Evolutionary conservation across 176 grass and related monocot genomes (phyloP).

Genomic region (Saccharum spontaneum): DNA sequence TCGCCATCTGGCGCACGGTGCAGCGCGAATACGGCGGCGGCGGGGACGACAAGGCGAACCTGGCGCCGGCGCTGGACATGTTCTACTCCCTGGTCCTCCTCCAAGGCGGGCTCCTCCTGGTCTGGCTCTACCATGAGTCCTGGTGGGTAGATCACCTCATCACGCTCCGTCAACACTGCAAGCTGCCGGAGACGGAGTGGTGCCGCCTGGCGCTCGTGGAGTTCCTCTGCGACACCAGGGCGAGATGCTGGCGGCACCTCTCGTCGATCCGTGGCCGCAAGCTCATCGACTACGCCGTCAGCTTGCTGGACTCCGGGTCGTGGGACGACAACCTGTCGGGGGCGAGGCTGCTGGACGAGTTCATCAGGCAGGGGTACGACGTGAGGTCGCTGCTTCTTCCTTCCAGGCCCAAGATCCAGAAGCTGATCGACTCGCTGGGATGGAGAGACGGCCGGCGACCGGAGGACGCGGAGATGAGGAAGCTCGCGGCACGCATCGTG

Average conservation of each 20-base stretch:
- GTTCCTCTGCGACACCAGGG: neutral
- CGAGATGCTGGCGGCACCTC: neutral
- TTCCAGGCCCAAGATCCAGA: neutral
- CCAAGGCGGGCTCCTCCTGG: neutral
- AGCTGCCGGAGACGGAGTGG: neutral
- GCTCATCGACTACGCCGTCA: neutral
- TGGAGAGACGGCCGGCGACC: neutral
- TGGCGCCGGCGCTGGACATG: neutral
- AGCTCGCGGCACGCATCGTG: neutral
- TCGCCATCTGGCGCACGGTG: neutral
- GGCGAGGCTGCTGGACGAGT: neutral
- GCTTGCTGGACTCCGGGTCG: neutral
- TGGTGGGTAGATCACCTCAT: neutral
- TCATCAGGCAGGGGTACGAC: neutral
- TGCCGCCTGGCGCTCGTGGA: neutral
- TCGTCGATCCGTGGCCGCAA: neutral
- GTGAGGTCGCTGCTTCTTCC: neutral
- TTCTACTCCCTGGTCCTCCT: neutral
- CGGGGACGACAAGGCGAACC: neutral
- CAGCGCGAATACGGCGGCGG: neutral
- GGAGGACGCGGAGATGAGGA: neutral
- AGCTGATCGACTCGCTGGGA: neutral
- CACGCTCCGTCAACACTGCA: neutral
- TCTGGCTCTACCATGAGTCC: neutral
- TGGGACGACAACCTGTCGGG: neutral